Percentiles rank a stretch among this genome's conserved stretches.
phyloP scores from a whole-genome alignment of 1,284 basidiomycete species.

The Ganoderma lucidum region DNA sequence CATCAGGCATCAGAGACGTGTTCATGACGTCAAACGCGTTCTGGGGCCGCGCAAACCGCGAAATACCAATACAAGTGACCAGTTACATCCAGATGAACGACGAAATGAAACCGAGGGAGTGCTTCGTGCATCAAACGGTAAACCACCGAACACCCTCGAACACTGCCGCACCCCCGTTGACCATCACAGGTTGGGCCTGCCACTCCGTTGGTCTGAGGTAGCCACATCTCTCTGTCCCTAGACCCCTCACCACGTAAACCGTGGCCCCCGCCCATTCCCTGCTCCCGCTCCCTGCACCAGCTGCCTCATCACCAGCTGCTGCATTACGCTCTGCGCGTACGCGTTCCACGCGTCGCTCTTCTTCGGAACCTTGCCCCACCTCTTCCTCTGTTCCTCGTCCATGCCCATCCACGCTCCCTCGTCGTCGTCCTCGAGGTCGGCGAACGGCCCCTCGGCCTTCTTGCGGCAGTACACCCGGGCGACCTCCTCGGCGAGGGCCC shows the following conservation, averaged over 20 bases:
- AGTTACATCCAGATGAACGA: neutral
- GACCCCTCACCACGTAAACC: slow-evolving; percentile 5
- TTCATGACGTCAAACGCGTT: slow-evolving; percentile 1
- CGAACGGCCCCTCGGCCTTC: slow-evolving; percentile 19
- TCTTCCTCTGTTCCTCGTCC: neutral
- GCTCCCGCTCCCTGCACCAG: neutral
- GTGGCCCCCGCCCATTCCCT: neutral
- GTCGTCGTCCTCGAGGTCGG: slow-evolving; percentile 3
- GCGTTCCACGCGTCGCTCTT: slow-evolving; percentile 12
- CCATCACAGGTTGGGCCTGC: neutral
- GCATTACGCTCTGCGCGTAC: slow-evolving; percentile 9
- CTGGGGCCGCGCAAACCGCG: neutral
- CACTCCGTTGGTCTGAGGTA: too few relatives aligned
- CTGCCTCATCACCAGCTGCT: slow-evolving; percentile 13
- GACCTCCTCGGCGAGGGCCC: slow-evolving; percentile 30
- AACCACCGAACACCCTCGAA: neutral
- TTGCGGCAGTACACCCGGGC: slow-evolving; percentile 18
- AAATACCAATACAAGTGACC: neutral
- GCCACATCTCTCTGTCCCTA: neutral
- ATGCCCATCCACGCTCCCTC: neutral
- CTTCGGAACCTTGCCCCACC: slow-evolving; percentile 7
- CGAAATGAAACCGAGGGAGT: neutral
- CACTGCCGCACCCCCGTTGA: neutral
- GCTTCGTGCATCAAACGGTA: slow-evolving; percentile 4
- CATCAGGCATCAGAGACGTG: neutral